Percentiles rank a stretch among this genome's conserved stretches.
Conservation (phyloP, 495 filamentous ascomycete genomes). For the Elaphomyces granulatus region DNA sequence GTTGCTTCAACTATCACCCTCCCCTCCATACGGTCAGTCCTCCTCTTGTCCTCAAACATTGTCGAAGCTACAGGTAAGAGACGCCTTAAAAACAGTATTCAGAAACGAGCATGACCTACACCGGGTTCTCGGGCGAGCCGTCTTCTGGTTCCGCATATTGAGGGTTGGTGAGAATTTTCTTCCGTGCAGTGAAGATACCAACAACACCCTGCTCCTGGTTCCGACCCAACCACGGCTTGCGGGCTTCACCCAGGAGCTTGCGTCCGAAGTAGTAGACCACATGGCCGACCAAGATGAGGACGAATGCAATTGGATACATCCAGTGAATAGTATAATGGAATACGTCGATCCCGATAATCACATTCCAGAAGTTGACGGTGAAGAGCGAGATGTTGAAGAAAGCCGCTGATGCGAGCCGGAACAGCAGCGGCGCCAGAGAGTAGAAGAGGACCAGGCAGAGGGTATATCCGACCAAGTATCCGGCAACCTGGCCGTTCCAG, state of each 20-base stretch:
- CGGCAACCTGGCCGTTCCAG: conserved; percentile 48
- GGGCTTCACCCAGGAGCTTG: conserved; percentile 62
- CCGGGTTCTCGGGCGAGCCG: too few relatives aligned
- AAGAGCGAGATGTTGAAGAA: conserved; percentile 95
- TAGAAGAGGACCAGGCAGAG: conserved; percentile 75
- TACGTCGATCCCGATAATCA: conserved; percentile 74
- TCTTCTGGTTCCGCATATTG: conserved; percentile 7
- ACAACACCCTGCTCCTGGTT: conserved; percentile 70
- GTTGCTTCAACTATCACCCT: too few relatives aligned
- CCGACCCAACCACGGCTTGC: conserved; percentile 87
- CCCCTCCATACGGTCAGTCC: too few relatives aligned
- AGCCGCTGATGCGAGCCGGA: conserved; percentile 77
- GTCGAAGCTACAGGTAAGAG: too few relatives aligned
- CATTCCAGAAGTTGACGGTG: conserved; percentile 95
- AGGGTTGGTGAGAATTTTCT: conserved; percentile 41
- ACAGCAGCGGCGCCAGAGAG: conserved; percentile 66
- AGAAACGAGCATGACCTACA: too few relatives aligned
- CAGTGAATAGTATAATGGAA: conserved; percentile 72
- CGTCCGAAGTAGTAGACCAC: conserved; percentile 72
- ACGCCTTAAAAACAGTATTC: too few relatives aligned
- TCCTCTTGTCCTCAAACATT: too few relatives aligned
- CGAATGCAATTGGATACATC: conserved; percentile 92
- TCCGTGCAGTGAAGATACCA: conserved; percentile 78
- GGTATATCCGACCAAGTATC: conserved; percentile 81
- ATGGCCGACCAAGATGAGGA: conserved; percentile 71